Evolutionary conservation across 176 grass and related monocot species (phyloP), one percentile per base, ranked within the genome.

Genomic region (Carex pumila): DNA sequence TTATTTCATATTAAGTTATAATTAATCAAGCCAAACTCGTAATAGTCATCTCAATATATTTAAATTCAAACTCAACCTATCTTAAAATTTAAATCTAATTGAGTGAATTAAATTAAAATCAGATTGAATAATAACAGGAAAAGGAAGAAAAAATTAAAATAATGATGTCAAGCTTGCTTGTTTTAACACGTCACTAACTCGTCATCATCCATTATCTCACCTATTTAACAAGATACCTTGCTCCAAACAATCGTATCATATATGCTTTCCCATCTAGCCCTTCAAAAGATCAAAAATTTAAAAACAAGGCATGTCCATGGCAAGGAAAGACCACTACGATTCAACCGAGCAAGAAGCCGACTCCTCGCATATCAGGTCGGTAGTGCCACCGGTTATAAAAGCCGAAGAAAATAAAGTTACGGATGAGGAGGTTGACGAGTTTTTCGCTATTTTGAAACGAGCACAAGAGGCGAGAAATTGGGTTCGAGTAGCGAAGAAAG

Each of bases 351-450:
- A 73, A 41, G 82, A 84, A 25, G 67, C 65, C 8, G 30, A 84
- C 15, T 74, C 71, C 3, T 50, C 71, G 71, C 71, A 25, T 10
- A 15, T 67, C 30, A 15, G 19, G 11, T 32, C 14, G 1, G 22
- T 13, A 1, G 49, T 36, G n/a, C 9, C 6, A n/a, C 18, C 57
- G 19, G 9, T 81, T 50, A 50, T 50, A 32, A 34, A 63, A 21
- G 64, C 9, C 1, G 64, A 58, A 22, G 65, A 60, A 17, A 55
- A 37, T 9, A 18, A 41, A 10, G 82, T 25, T 41, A 84, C 65
- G 2, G 82, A 84, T 25, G 49, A 71, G 12, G 82, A 84, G 41
- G 45, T 84, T 12, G 82, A 84, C 1, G 82, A 50, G 13, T 84
- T 84, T 43, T 84, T 34, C 3, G 21, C 49, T 3, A 84, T 84